Percentiles rank a stretch among this genome's conserved stretches.
Conservation (phyloP, 2,329 filamentous ascomycete species). For the Colletotrichum tabaci region DNA sequence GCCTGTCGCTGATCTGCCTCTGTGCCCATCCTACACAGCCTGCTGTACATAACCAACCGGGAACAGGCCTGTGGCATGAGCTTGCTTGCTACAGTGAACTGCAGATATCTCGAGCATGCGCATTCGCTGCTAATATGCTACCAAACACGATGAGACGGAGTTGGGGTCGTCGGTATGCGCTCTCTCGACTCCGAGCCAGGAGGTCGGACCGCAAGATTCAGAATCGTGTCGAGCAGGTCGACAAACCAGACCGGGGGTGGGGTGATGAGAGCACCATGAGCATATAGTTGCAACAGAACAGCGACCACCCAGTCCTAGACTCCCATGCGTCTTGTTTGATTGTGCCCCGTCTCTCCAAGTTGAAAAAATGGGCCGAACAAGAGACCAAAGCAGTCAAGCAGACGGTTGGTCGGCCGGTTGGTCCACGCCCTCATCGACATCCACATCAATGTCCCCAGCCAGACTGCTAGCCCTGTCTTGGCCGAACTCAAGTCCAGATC, state of each 20-base stretch:
- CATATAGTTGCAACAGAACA: not conserved
- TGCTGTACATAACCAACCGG: not conserved
- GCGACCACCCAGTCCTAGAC: not conserved
- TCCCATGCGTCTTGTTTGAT: conserved; percentile 19
- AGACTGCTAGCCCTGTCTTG: conserved; percentile 31
- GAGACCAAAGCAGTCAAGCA: conserved; percentile 24
- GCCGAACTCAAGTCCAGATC: conserved; percentile 18
- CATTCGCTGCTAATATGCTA: not conserved
- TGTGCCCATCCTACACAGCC: conserved; percentile 8
- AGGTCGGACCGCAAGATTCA: not conserved
- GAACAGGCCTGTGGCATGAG: not conserved
- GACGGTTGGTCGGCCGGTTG: conserved; percentile 24
- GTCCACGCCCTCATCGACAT: conserved; percentile 20
- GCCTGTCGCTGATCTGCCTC: conserved; percentile 3
- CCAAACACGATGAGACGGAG: not conserved
- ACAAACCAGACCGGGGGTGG: not conserved
- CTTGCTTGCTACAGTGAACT: not conserved
- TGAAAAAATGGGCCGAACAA: conserved; percentile 8
- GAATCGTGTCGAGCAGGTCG: conserved; percentile 6
- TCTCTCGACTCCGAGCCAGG: conserved; percentile 1
- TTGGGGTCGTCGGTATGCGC: not conserved
- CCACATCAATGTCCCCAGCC: conserved; percentile 28
- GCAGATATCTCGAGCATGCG: not conserved
- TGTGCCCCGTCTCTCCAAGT: conserved; percentile 16
- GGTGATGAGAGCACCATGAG: not conserved